phyloP scores from a whole-genome alignment of 306 rosid species.

The Gillenia trifoliata region DNA sequence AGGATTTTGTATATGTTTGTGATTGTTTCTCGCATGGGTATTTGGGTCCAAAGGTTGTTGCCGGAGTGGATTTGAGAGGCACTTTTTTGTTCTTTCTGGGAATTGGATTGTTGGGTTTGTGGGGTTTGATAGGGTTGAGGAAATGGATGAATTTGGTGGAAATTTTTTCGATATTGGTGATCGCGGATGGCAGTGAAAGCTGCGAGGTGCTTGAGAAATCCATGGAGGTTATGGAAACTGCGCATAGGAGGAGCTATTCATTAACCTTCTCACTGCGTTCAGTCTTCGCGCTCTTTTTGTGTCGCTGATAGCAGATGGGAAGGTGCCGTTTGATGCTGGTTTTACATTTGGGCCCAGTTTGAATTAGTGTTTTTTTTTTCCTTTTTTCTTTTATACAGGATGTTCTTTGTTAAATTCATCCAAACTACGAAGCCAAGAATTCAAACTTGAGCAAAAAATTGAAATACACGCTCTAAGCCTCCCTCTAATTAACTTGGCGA shows the following conservation, averaged over 20 bases:
- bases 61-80: slow-evolving; percentile 14
- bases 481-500: too few relatives aligned
- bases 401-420: too few relatives aligned
- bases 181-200: neutral
- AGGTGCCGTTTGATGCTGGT: too few relatives aligned
- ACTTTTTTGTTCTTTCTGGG: neutral
- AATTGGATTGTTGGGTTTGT: slow-evolving; percentile 20
- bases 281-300: too few relatives aligned
- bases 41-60: slow-evolving; percentile 4
- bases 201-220: slow-evolving; percentile 27
- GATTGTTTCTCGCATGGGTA: slow-evolving; percentile 41
- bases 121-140: slow-evolving; percentile 30
- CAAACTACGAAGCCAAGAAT: too few relatives aligned
- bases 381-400: too few relatives aligned
- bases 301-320: too few relatives aligned
- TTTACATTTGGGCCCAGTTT: too few relatives aligned
- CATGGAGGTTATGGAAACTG: slow-evolving; percentile 1
- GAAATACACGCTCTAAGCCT: too few relatives aligned
- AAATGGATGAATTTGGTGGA: slow-evolving; percentile 34
- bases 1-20: slow-evolving; percentile 43
- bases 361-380: too few relatives aligned
- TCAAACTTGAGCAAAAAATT: too few relatives aligned
- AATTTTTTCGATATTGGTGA: neutral
- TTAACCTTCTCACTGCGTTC: too few relatives aligned
- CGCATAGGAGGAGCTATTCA: slow-evolving; percentile 7